These are phyloP conservation scores for Suhomyces maxii DNA, from an alignment of 1,139 yeast genomes.

Conservation along the genomic window DNA sequence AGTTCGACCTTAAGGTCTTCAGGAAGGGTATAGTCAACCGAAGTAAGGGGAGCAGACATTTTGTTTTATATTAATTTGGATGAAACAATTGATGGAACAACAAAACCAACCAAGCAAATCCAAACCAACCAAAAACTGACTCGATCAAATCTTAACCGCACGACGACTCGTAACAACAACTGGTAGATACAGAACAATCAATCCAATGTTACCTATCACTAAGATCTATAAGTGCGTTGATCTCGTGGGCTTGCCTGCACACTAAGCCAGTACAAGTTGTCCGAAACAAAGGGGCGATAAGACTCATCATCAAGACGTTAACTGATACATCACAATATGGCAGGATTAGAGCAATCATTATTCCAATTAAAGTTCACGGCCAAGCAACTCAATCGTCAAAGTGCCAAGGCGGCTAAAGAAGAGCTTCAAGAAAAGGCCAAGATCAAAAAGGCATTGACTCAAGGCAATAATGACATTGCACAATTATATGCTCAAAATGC, in stretches of 20 bases:
- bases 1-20: constrained; percentile 5
- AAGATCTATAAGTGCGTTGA: too few relatives aligned
- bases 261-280: too few relatives aligned
- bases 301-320: background rate
- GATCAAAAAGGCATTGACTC: constrained; percentile 82
- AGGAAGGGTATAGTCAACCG: background rate
- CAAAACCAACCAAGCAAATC: too few relatives aligned
- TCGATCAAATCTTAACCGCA: too few relatives aligned
- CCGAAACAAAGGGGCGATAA: constrained; percentile 2
- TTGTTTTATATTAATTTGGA: background rate
- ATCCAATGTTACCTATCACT: too few relatives aligned
- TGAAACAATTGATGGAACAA: background rate
- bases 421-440: constrained; percentile 84
- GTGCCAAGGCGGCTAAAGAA: constrained; percentile 87
- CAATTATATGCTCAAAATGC: constrained; percentile 95
- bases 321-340: constrained; percentile 24
- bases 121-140: too few relatives aligned
- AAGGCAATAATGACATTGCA: constrained; percentile 91
- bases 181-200: too few relatives aligned
- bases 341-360: constrained; percentile 49
- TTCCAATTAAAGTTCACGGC: constrained; percentile 77
- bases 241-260: too few relatives aligned
- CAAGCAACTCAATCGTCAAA: constrained; percentile 87
- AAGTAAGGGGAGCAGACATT: background rate
- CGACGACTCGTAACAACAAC: too few relatives aligned